Conservation (phyloP, 768 basidiomycete genomes). For the Coprinopsis marcescibilis region DNA sequence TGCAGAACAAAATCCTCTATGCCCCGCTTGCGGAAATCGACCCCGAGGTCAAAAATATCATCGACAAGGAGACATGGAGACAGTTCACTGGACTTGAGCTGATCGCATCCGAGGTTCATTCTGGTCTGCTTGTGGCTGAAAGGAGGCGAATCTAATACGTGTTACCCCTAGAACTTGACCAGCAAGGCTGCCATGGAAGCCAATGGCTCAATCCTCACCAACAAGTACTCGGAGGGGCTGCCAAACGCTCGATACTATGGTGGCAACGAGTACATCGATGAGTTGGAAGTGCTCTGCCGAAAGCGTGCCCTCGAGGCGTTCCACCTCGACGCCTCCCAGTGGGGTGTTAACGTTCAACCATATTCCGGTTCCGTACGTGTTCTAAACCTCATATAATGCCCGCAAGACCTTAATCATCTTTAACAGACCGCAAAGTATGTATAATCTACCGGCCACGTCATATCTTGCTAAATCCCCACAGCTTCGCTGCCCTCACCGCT, state of each 20-base stretch:
- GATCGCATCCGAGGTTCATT: slow-evolving; percentile 99
- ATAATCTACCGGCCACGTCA: not conserved
- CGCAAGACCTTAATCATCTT: slow-evolving; percentile 1
- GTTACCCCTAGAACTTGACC: slow-evolving; percentile 77
- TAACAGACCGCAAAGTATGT: slow-evolving; percentile 81
- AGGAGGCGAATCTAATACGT: slow-evolving; percentile 1
- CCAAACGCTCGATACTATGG: slow-evolving; percentile 97
- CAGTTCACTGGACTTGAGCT: slow-evolving; percentile 97
- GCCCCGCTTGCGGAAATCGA: slow-evolving; percentile 84
- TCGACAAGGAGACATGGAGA: slow-evolving; percentile 98
- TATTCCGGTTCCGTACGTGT: slow-evolving; percentile 84
- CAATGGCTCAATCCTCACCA: slow-evolving; percentile 96
- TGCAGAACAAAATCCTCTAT: slow-evolving; percentile 90
- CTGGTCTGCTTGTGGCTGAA: too few species aligned
- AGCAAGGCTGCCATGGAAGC: slow-evolving; percentile 95
- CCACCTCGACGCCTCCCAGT: slow-evolving; percentile 85
- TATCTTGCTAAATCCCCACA: slow-evolving; percentile 26
- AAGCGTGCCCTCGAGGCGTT: slow-evolving; percentile 95
- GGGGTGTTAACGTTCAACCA: slow-evolving; percentile 99
- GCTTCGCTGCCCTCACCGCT: slow-evolving; percentile 95
- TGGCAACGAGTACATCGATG: slow-evolving; percentile 97
- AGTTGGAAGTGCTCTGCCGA: slow-evolving; percentile 91
- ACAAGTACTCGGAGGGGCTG: slow-evolving; percentile 99
- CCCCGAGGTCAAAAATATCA: slow-evolving; percentile 93
- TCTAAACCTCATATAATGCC: not conserved